Evolutionary conservation across 139 green algal genomes (phyloP), one percentile per base, ranked within the genome.

Genomic region (Trebouxia sp.): DNA sequence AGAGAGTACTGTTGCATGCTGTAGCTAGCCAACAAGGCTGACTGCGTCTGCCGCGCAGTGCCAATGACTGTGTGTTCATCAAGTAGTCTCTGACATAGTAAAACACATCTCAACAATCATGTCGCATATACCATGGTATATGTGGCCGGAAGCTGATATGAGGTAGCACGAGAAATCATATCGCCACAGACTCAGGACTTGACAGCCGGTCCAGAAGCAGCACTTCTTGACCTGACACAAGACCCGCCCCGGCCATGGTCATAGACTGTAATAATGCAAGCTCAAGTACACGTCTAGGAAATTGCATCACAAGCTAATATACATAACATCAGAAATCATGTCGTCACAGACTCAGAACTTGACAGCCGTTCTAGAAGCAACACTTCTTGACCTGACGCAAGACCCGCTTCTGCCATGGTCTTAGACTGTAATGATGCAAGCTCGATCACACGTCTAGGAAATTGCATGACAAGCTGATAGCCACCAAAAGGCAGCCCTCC

Each of bases 381-480:
- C 32, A 72, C 62, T 41, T 72, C 62, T 30, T 72, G 62, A 30
- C n/a, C n/a, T 28, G 62, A 42, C 9, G 62, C 28, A 8, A 72
- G 35, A 43, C 62, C 62, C 15, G 62, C 62, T 72, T 72, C 62
- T 26, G 62, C 62, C 43, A 72, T 72, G 28, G 28, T 30, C 6
- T 43, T 43, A 45, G 32, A 26, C 11, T 72, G 62, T 42, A 72
- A 22, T 10, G 15, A 42, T n/a, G 62, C 6, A 12, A 35, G 12
- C 24, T 42, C 14, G 32, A 77, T 12, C 7, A 77, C 26, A 26
- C 69, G 42, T 55, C 41, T 55, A 39, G 69, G 69, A 20, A 77
- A 77, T 24, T 77, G 69, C 69, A 77, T 77, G 26, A 53, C 69
- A 32, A 77, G 24, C 38, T 51, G 69, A 24, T 77, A 77, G 5